These are phyloP conservation scores for Pyrenopolyporus hunteri DNA, from an alignment of 495 filamentous ascomycete species.

Conservation along the genomic window DNA sequence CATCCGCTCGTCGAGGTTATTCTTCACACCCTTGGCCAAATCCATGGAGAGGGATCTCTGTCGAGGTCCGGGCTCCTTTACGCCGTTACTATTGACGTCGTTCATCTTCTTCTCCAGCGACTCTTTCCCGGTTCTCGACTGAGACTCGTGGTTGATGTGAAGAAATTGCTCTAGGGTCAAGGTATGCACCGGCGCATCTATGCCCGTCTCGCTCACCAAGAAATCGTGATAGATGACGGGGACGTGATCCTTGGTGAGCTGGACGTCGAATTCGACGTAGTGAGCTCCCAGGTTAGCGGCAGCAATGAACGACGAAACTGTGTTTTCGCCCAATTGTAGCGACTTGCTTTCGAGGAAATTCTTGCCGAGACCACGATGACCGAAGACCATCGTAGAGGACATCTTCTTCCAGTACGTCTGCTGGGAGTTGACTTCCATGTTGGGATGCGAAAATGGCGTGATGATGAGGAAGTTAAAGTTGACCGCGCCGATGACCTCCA, in stretches of 20 bases:
- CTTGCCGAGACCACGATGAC: slow-evolving; percentile 92
- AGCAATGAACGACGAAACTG: slow-evolving; percentile 91
- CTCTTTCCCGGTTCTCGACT: slow-evolving; percentile 21
- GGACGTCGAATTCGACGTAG: slow-evolving; percentile 95
- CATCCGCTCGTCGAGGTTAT: slow-evolving; percentile 87
- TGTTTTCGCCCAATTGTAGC: slow-evolving; percentile 95
- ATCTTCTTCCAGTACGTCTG: slow-evolving; percentile 92
- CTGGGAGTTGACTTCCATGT: slow-evolving; percentile 85
- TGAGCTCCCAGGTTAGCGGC: slow-evolving; percentile 91
- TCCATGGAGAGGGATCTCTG: slow-evolving; percentile 57
- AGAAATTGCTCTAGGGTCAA: slow-evolving; percentile 94
- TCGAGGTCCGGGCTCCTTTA: slow-evolving; percentile 46
- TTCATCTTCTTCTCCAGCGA: slow-evolving; percentile 37
- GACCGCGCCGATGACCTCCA: slow-evolving; percentile 91
- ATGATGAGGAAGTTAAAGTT: slow-evolving; percentile 97
- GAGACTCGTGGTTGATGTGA: slow-evolving; percentile 70
- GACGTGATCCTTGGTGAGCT: slow-evolving; percentile 97
- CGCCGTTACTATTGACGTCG: slow-evolving; percentile 40
- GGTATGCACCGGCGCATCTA: slow-evolving; percentile 95
- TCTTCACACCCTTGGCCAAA: slow-evolving; percentile 39
- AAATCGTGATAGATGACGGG: slow-evolving; percentile 99
- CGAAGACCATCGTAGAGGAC: slow-evolving; percentile 81
- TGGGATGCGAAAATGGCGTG: slow-evolving; percentile 91
- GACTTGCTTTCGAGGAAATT: slow-evolving; percentile 82
- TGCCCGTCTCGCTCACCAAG: slow-evolving; percentile 96